Evolutionary conservation across 2,329 filamentous ascomycete genomes (phyloP), one percentile per base, ranked within the genome.

Genomic region (Rugonectria rugulosa): DNA sequence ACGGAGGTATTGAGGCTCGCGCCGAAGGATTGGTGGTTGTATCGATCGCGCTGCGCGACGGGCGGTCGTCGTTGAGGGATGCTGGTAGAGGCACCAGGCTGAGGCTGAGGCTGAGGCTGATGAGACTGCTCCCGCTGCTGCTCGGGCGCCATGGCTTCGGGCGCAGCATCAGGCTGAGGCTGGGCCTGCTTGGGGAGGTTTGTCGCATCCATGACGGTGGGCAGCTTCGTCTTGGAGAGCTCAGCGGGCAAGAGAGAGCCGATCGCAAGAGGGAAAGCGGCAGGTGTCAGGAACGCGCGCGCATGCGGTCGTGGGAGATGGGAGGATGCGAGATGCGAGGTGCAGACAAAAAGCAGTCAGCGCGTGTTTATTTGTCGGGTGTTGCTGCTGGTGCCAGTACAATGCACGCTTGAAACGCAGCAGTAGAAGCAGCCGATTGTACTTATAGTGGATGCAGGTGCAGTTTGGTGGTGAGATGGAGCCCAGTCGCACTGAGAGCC

Each of bases 1-100:
- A 92, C 83, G 59, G 79, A 78, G 50, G 77, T 78, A 69, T 92
- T 86, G 41, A 90, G 79, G 29, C 80, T 79, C 41, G 76, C 74
- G 59, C 89, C 89, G 47, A 93, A 81, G 57, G 90, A 90, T 74
- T 89, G 85, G 61, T 81, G 71, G 67, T 86, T 86, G 68, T 75
- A 85, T 45, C 73, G 72, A 69, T 88, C 84, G 66, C 84, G 82
- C 44, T 70, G 71, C 46, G 68, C 60, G 31, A 63, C 52, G 47
- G 66, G 59, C 3, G 60, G 52, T 46, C 68, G 72, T 50, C 65
- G 68, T 44, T 66, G 65, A 14, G 63, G 58, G 9, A 63, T 53
- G 15, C 62, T 57, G 36, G 59, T 62, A 23, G 66, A 53, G 20
- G 58, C 46, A 48, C 52, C 44, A 34, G 57, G 63, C 52, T 60